Evolutionary conservation across 148 eudicot genomes (phyloP).

Genomic region (Heliamphora exappendiculata): DNA sequence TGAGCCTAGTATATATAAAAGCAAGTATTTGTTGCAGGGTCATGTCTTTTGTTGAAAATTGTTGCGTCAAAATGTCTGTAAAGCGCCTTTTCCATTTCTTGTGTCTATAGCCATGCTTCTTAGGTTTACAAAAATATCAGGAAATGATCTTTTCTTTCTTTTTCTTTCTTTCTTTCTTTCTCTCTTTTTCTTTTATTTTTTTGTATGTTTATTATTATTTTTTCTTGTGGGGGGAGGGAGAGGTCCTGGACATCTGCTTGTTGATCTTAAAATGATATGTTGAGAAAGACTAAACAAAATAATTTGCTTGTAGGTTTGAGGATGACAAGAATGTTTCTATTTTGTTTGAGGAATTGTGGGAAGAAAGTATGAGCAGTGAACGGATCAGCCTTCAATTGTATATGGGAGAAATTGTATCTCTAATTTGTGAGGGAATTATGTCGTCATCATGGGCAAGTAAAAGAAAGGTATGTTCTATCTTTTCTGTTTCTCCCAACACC

Average conservation of each 20-base stretch:
- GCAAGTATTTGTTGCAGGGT: no score
- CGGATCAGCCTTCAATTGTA: conserved; percentile 79
- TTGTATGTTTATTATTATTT: no score
- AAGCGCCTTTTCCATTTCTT: no score
- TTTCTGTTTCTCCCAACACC: background rate
- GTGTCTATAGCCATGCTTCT: no score
- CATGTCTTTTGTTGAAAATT: no score
- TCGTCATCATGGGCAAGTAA: conserved; percentile 87
- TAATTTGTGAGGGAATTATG: conserved; percentile 59
- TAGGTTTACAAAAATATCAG: no score
- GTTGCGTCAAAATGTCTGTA: no score
- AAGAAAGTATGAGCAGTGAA: conserved; percentile 87
- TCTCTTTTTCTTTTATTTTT: no score
- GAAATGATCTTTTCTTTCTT: no score
- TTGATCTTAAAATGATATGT: background rate
- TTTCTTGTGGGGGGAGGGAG: no score
- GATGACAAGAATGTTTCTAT: conserved; percentile 77
- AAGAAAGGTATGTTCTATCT: conserved; percentile 47
- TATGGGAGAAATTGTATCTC: conserved; percentile 70
- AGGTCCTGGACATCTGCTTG: background rate
- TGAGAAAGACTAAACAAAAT: background rate
- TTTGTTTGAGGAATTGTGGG: conserved; percentile 89
- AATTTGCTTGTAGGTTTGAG: conserved; percentile 65
- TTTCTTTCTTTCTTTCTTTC: no score
- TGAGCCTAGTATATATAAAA: no score